Evolutionary conservation across 306 rosid genomes (phyloP), one percentile per base, ranked within the genome.

Genomic region (Begonia loranthoides): DNA sequence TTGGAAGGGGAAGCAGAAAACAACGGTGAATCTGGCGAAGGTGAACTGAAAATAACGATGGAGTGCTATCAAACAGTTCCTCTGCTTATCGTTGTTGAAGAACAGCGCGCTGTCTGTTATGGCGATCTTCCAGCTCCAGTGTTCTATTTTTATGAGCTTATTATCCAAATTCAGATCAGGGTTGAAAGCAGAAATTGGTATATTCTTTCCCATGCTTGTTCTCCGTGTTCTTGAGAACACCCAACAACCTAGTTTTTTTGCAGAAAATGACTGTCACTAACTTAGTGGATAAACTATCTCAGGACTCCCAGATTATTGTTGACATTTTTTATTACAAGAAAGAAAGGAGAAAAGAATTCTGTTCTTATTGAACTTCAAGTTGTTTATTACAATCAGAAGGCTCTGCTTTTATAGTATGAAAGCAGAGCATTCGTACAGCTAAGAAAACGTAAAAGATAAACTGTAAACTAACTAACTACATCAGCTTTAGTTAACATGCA

Each of bases 51-150:
- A 57, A 69, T 3, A 54, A 49, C 13, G 60, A 57, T 50, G 84
- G 68, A 51, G 71, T 70, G 86, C 76, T 41, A 78, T 90, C 75
- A 90, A 83, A 76, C 99, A 86, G 73, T 80, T 78, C 63, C 92
- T 90, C 21, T 90, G 99, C 80, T 73, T 90, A 62, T 90, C 99
- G 43, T 64, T 90, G 66, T 76, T 90, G 45, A 90, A 90, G 76
- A 90, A 90, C 73, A 90, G 99, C 59, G 94, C 99, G 15, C 68
- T 90, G 54, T 86, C 99, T 11, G 94, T 70, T n/a, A 90, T 90
- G 99, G 81, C 92, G 59, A 86, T 90, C 73, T 90, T 90, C 76
- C 99, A 90, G 81, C 92, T 90, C 48, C 95, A 90, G 63, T 86
- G 95, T 67, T 75, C 88, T 56, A 86, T 90, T 63, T 90, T 90